Conservation (phyloP, 768 basidiomycete genomes). For the Lactarius akahatsu region DNA sequence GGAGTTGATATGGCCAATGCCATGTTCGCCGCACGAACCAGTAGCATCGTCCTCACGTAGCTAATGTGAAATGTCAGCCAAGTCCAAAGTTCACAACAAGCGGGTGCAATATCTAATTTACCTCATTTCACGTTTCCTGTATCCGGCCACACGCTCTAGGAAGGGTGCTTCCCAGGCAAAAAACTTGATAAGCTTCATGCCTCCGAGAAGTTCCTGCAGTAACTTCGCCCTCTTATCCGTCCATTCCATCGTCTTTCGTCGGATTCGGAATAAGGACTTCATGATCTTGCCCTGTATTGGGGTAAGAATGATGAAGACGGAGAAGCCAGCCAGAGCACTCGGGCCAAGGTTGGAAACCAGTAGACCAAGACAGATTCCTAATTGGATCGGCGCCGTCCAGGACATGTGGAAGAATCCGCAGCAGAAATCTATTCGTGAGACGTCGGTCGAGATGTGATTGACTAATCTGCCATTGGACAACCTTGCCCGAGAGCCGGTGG, state of each 20-base stretch:
- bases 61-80: slow-evolving; percentile 34
- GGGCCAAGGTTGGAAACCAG: slow-evolving; percentile 72
- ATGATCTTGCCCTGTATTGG: slow-evolving; percentile 74
- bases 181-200: slow-evolving; percentile 91
- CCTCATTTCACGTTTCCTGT: slow-evolving; percentile 69
- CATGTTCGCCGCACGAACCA: slow-evolving; percentile 65
- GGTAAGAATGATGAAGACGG: slow-evolving; percentile 64
- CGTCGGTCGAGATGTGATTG: too few species aligned
- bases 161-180: slow-evolving; percentile 89
- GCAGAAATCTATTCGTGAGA: too few species aligned
- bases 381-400: slow-evolving; percentile 76
- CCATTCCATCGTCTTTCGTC: slow-evolving; percentile 79
- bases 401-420: too few species aligned
- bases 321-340: slow-evolving; percentile 54
- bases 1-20: slow-evolving; percentile 73
- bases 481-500: too few species aligned
- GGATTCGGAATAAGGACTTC: slow-evolving; percentile 65
- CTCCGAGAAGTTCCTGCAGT: slow-evolving; percentile 84
- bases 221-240: slow-evolving; percentile 89
- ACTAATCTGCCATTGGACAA: slow-evolving; percentile 89
- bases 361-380: slow-evolving; percentile 72
- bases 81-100: slow-evolving; percentile 2
- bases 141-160: slow-evolving; percentile 66
- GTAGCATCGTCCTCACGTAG: slow-evolving; percentile 63
- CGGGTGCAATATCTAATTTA: slow-evolving; percentile 28